These are phyloP conservation scores for Dalbergia cochinchinensis DNA, from an alignment of 306 rosid genomes.

Conservation along the genomic window DNA sequence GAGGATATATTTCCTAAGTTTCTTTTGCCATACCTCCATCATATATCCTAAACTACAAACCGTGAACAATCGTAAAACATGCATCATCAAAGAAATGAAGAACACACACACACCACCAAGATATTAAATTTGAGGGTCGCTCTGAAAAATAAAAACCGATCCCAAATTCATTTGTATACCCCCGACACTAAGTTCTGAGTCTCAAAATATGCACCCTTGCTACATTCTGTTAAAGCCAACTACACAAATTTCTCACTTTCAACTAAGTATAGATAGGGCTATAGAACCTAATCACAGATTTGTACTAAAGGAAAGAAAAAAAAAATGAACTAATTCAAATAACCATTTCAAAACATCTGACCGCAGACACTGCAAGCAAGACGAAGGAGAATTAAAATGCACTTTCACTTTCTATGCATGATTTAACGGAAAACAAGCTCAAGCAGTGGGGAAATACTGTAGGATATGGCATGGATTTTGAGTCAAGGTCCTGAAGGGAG, in stretches of 20 bases:
- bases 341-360: neutral
- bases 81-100: neutral
- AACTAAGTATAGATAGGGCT: neutral
- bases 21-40: neutral
- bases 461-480: slow-evolving; percentile 49
- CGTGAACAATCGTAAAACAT: neutral
- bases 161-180: neutral
- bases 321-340: neutral
- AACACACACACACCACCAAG: neutral
- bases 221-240: neutral
- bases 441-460: slow-evolving; percentile 58
- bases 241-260: neutral
- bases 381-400: neutral
- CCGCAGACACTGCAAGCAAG: neutral
- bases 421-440: slow-evolving; percentile 59
- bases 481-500: slow-evolving; percentile 46
- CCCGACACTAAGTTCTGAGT: neutral
- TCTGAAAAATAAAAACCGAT: neutral
- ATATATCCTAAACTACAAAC: neutral
- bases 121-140: neutral
- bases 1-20: too few species aligned
- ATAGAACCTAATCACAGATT: neutral
- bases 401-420: slow-evolving; percentile 11
- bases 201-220: slow-evolving; percentile 1
- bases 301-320: neutral